A percentile compares a stretch with the other conserved stretches of the same genome.
phyloP scores from a whole-genome alignment of 192 early-diverging fungal genomes.

The Podila epicladia region DNA sequence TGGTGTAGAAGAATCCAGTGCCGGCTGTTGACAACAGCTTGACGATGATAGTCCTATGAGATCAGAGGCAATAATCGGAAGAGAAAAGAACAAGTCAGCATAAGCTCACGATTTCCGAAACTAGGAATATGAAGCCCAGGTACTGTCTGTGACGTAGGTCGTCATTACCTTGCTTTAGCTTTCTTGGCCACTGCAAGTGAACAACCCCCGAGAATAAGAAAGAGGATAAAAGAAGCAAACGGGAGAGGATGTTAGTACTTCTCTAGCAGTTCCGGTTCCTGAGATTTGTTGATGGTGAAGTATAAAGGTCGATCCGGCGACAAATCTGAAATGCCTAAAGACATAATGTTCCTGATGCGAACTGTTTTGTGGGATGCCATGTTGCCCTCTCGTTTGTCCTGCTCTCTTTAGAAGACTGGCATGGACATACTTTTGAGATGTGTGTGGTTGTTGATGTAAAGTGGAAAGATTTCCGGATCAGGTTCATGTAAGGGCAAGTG shows the following conservation, averaged over 20 bases:
- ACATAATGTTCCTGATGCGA: neutral
- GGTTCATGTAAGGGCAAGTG: neutral
- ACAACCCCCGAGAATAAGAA: neutral
- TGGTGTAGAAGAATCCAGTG: constrained; percentile 93
- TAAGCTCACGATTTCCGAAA: too few relatives aligned
- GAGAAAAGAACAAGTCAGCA: neutral
- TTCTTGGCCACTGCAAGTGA: constrained; percentile 76
- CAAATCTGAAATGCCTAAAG: too few relatives aligned
- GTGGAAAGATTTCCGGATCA: neutral
- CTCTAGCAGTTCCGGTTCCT: neutral
- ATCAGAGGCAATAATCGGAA: neutral
- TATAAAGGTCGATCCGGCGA: too few relatives aligned
- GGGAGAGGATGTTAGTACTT: neutral
- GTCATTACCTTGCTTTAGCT: constrained; percentile 71
- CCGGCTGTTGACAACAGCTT: constrained; percentile 88
- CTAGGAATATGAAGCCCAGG: too few relatives aligned
- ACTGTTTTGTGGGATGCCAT: neutral
- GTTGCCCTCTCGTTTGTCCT: neutral
- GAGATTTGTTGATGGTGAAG: neutral
- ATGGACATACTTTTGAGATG: neutral
- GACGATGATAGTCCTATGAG: constrained; percentile 79
- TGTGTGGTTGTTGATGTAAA: constrained; percentile 1
- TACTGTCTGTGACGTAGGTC: neutral
- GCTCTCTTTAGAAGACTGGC: too few relatives aligned
- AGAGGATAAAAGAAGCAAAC: neutral